phyloP scores from a whole-genome alignment of 129 eudicot genomes.

The Lonicera japonica region DNA sequence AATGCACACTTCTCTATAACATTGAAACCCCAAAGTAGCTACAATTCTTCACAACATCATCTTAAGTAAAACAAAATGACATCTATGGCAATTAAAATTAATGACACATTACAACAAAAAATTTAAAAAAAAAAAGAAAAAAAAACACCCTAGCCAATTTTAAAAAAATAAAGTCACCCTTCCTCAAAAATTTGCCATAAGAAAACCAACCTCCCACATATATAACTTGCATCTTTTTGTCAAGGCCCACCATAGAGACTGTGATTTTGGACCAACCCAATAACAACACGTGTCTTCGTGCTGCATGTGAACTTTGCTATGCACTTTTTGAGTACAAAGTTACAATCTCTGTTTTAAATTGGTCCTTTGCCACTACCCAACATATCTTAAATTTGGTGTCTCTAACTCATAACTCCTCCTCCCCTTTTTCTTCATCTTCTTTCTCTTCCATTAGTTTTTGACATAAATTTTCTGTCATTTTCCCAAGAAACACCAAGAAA shows the following conservation, averaged over 20 bases:
- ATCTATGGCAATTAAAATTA: background rate
- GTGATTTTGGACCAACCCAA: conserved; percentile 24
- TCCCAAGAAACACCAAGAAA: background rate
- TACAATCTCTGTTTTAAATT: conserved; percentile 20
- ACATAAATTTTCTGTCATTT: conserved; percentile 3
- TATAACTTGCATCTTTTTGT: no score
- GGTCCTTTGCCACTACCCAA: conserved; percentile 19
- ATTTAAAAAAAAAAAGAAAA: background rate
- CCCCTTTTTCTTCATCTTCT: background rate
- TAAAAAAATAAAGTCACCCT: background rate
- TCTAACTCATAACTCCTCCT: conserved; percentile 25
- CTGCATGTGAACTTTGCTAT: conserved; percentile 16
- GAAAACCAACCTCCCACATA: background rate
- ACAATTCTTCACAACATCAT: conserved; percentile 23
- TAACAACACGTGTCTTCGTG: conserved; percentile 32
- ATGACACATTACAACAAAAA: background rate
- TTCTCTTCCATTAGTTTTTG: conserved; percentile 2
- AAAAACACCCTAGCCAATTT: background rate
- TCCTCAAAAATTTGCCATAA: background rate
- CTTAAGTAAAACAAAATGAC: background rate
- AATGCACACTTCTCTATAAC: background rate
- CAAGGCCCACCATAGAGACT: background rate
- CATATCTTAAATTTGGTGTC: background rate
- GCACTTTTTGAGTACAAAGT: conserved; percentile 13
- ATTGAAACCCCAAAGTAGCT: conserved; percentile 3